phyloP scores from a whole-genome alignment of 2,329 filamentous ascomycete genomes.

The Byssoonygena ceratinophila region DNA sequence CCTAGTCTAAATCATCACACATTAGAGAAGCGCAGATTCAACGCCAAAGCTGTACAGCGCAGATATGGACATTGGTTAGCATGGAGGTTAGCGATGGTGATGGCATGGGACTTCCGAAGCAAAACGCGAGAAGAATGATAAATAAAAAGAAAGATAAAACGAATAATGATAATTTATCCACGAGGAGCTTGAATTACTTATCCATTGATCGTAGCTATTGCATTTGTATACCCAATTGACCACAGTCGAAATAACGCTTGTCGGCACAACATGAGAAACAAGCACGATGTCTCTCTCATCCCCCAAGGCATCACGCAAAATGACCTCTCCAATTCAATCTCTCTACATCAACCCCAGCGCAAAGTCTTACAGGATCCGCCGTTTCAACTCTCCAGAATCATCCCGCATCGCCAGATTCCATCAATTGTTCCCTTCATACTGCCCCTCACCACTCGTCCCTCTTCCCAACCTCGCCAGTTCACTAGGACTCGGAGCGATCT shows the following conservation, averaged over 20 bases:
- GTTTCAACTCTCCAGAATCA: neutral
- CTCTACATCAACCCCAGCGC: conserved; percentile 13
- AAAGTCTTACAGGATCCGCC: conserved; percentile 13
- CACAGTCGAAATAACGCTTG: too few species aligned
- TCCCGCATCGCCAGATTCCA: conserved; percentile 43
- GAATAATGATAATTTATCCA: neutral
- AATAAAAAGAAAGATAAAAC: neutral
- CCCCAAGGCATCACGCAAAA: neutral
- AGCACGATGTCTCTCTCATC: too few species aligned
- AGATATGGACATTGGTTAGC: neutral
- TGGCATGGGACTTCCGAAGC: neutral
- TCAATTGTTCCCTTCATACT: conserved; percentile 46
- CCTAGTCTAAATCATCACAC: neutral
- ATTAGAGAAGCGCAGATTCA: neutral
- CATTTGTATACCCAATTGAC: too few species aligned
- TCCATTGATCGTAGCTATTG: too few species aligned
- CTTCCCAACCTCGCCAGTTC: conserved; percentile 47
- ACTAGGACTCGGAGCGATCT: conserved; percentile 48
- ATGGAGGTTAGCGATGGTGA: neutral
- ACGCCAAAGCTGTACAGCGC: neutral
- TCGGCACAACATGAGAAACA: too few species aligned
- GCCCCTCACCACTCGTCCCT: conserved; percentile 44
- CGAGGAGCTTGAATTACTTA: too few species aligned
- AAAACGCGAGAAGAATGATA: neutral
- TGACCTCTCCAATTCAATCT: conserved; percentile 3